Evolutionary conservation across 805 yeast genomes (phyloP).

Genomic region (Yamadazyma phyllophila): DNA sequence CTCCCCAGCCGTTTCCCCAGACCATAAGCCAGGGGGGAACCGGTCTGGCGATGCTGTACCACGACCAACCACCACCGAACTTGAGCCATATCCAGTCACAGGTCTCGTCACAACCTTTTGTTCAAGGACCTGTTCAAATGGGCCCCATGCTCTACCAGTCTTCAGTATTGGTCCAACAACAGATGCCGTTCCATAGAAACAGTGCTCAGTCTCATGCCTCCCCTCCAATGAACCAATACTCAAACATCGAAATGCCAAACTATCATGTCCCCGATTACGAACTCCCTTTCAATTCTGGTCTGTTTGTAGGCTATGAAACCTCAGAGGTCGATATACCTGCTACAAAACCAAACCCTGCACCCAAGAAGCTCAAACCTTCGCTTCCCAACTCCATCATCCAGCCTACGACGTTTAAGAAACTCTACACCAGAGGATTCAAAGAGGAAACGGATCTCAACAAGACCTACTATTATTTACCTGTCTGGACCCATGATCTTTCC

Average conservation of each 20-base stretch:
- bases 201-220: not conserved
- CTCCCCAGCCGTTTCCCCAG: too few species aligned
- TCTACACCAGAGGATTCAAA: slow-evolving; percentile 1
- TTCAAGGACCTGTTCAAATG: not conserved
- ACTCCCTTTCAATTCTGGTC: slow-evolving; percentile 11
- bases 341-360: not conserved
- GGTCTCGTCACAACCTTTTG: not conserved
- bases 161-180: not conserved
- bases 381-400: slow-evolving; percentile 22
- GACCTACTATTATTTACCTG: slow-evolving; percentile 11
- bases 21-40: too few species aligned
- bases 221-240: not conserved
- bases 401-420: slow-evolving; percentile 14
- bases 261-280: slow-evolving; percentile 12
- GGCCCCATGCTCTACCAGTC: not conserved
- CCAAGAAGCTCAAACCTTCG: slow-evolving; percentile 9
- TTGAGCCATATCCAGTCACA: not conserved
- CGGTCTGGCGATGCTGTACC: not conserved
- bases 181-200: not conserved
- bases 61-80: not conserved
- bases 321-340: not conserved
- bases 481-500: slow-evolving; percentile 6
- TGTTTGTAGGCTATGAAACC: slow-evolving; percentile 11
- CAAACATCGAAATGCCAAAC: not conserved
- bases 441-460: not conserved